phyloP scores from a whole-genome alignment of 345 rosid genomes.

The Melaleuca alternifolia region DNA sequence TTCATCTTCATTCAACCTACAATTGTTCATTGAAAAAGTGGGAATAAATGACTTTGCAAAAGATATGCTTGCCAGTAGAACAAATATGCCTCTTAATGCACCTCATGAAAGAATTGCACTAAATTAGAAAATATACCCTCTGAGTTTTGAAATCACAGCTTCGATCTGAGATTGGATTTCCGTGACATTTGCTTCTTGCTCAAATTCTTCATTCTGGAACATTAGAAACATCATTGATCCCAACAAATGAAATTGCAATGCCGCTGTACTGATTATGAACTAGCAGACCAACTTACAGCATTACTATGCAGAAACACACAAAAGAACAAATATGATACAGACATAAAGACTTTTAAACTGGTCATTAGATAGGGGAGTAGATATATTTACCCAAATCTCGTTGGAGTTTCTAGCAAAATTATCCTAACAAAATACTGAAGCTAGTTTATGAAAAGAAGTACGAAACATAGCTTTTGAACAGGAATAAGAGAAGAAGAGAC shows the following conservation, averaged over 20 bases:
- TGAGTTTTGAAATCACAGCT: constrained; percentile 30
- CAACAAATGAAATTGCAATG: not conserved
- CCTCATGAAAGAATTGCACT: not conserved
- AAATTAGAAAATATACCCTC: constrained; percentile 27
- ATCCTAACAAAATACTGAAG: not conserved
- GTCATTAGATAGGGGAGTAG: not conserved
- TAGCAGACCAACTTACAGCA: not conserved
- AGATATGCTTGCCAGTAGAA: not conserved
- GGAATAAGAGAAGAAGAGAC: not conserved
- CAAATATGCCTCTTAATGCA: not conserved
- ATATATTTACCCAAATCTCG: not conserved
- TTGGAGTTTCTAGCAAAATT: not conserved
- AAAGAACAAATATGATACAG: not conserved
- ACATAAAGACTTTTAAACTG: not conserved
- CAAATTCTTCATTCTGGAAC: constrained; percentile 74
- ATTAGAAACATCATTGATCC: constrained; percentile 1
- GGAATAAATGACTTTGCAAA: not conserved
- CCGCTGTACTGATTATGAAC: not conserved
- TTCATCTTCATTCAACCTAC: constrained; percentile 71
- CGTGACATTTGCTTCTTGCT: constrained; percentile 56
- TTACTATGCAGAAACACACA: not conserved
- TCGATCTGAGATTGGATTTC: constrained; percentile 49
- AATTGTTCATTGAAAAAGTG: not conserved
- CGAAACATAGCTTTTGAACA: not conserved
- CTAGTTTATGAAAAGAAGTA: not conserved